Evolutionary conservation across 2,329 filamentous ascomycete genomes (phyloP), one percentile per base, ranked within the genome.

Genomic region (Tolypocladium ovalisporum): DNA sequence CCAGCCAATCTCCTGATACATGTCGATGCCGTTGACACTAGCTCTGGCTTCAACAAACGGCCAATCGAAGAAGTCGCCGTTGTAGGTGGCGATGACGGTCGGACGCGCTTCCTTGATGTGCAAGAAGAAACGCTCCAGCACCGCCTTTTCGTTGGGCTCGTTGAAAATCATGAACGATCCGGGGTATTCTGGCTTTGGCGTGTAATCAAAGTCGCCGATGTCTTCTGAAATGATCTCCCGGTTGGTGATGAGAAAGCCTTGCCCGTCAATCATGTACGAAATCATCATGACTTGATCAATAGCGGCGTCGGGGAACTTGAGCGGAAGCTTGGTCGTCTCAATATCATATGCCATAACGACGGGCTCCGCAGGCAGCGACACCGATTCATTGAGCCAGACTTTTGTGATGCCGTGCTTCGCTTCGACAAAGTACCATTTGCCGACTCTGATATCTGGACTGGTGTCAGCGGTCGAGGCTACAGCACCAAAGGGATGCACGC

Each of bases 1-100:
- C 82, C 96, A 99, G 6, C 94, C 94, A 66, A 97, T 99, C 71
- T 99, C 95, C 61, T 88, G 89, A 73, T 99, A 99, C 94, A 99
- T 97, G 73, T 99, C 94, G 69, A 99, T 97, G 35, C 95, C 94
- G 64, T 95, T 87, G 62, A 97, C 83, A 68, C 91, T 95, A 34
- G 95, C 90, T 75, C 94, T 82, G 51, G 94, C 85, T 76, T 99
- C 94, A 29, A 99, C 91, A 68, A 95, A 99, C 0, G 94, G 93
- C 94, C 94, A 99, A 86, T 99, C 94, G 85, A 99, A 99, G 71
- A 99, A 99, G 77, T 99, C 94, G 76, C 94, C 94, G 90, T 99
- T 99, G 80, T 99, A 99, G n/a, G 94, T 99, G 39, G 95, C 93
- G 70, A 99, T 99, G 57, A 99, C 93, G 0, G 92, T 97, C 0